Evolutionary conservation across 345 rosid genomes (phyloP), one percentile per base, ranked within the genome.

Genomic region (Rhizophora mangle): DNA sequence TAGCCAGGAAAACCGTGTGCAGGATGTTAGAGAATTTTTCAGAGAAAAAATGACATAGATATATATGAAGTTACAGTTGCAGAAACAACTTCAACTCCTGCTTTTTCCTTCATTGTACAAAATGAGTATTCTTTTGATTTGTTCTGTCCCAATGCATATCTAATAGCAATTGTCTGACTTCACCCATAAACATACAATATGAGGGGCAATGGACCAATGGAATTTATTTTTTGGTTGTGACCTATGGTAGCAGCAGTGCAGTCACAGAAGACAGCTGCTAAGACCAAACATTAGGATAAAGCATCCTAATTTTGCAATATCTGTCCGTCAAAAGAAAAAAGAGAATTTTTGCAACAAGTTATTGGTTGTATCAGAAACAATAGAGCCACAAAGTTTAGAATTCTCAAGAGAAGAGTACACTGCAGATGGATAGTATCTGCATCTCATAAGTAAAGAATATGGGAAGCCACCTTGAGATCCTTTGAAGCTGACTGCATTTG

Each of bases 401-500:
- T 62, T 18, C 20, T 60, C 65, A 29, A 8, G 19, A 26, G 49
- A 43, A 15, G 24, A 20, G 52, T 21, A 21, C 21, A 54, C 7
- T 21, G 30, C 10, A 15, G 62, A 67, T 26, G 11, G 30, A 6
- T 37, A 29, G 8, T 16, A 19, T 29, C 18, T 29, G 20, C 18
- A 19, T 52, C 11, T 31, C 2, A 37, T 62, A 31, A 53, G 6
- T 18, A 31, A 18, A 47, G 56, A 76, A 66, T 29, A 73, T 39
- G 22, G 54, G 64, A 63, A 60, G 66, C 53, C 74, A 88, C 98
- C 93, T 91, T 89, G 74, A 93, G 84, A 74, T 89, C 84, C 86
- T 89, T 91, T 65, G 89, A 89, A 58, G 83, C 79, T 64, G 88
- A 80, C 77, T 88, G 94, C 86, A 91, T 84, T 69, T 83, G 75